Percentiles rank a stretch among this genome's conserved stretches.
phyloP scores from a whole-genome alignment of 2,329 filamentous ascomycete species.

The Pestalotiopsis sp. region DNA sequence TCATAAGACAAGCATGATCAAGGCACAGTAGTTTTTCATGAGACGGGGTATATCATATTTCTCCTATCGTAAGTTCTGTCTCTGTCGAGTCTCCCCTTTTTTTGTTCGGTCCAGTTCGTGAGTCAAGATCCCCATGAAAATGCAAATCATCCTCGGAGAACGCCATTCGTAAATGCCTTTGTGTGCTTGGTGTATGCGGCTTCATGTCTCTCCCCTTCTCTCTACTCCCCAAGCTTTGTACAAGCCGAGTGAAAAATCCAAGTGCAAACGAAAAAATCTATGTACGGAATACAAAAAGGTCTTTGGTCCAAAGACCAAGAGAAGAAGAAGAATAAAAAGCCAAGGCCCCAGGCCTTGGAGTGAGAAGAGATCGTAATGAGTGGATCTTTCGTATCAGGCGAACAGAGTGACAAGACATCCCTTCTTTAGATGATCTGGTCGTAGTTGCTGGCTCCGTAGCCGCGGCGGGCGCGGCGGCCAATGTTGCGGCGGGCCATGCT shows the following conservation, averaged over 20 bases:
- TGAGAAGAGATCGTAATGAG: neutral
- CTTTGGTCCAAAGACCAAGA: neutral
- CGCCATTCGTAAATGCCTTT: conserved; percentile 4
- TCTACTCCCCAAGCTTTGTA: neutral
- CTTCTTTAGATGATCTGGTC: neutral
- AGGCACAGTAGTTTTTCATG: neutral
- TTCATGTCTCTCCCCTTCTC: neutral
- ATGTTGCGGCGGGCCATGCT: conserved; percentile 22
- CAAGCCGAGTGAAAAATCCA: neutral
- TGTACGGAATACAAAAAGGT: neutral
- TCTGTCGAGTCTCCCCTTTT: no score
- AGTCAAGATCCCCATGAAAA: neutral
- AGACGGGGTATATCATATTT: neutral
- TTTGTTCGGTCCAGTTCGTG: neutral
- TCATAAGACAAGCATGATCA: no score
- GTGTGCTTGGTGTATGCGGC: neutral
- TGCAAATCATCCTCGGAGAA: neutral
- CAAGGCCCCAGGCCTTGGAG: neutral
- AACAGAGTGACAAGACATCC: neutral
- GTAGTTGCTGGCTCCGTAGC: neutral
- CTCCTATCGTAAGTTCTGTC: neutral
- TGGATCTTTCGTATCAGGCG: neutral
- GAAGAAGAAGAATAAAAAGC: neutral
- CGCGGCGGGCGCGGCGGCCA: neutral
- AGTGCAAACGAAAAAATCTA: neutral